Evolutionary conservation across 306 rosid species (phyloP).

Genomic region (Cicer yamashitae): DNA sequence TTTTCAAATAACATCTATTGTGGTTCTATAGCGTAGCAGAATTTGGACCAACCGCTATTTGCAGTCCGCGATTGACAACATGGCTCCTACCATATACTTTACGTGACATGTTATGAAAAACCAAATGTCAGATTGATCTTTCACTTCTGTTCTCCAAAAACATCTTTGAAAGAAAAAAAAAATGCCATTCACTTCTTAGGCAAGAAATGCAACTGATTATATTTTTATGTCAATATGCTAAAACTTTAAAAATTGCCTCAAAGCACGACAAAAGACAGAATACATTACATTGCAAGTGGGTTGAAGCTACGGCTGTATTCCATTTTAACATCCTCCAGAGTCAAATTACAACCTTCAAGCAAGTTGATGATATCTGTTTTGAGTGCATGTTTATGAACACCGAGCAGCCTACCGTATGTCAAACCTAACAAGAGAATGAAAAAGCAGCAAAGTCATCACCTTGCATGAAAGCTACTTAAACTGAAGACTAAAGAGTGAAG

Average conservation of each 20-base stretch:
- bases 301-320: slow-evolving; percentile 55
- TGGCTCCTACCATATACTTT: background rate
- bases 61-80: background rate
- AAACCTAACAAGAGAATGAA: slow-evolving; percentile 51
- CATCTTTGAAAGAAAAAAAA: background rate
- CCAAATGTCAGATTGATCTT: background rate
- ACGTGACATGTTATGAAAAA: slow-evolving; percentile 5
- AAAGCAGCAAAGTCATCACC: slow-evolving; percentile 15
- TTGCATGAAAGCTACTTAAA: slow-evolving; percentile 23
- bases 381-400: slow-evolving; percentile 55
- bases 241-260: slow-evolving; percentile 11
- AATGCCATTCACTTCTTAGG: background rate
- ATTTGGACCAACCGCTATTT: background rate
- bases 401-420: slow-evolving; percentile 58
- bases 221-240: slow-evolving; percentile 23
- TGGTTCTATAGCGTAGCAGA: background rate
- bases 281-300: slow-evolving; percentile 63
- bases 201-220: slow-evolving; percentile 16
- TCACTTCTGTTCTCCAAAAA: slow-evolving; percentile 8
- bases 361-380: slow-evolving; percentile 73
- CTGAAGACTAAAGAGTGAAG: slow-evolving; percentile 15
- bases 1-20: background rate
- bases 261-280: slow-evolving; percentile 37
- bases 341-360: slow-evolving; percentile 73
- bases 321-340: slow-evolving; percentile 73